Conservation (phyloP, 2,329 filamentous ascomycete species). For the Venturia effusa region DNA sequence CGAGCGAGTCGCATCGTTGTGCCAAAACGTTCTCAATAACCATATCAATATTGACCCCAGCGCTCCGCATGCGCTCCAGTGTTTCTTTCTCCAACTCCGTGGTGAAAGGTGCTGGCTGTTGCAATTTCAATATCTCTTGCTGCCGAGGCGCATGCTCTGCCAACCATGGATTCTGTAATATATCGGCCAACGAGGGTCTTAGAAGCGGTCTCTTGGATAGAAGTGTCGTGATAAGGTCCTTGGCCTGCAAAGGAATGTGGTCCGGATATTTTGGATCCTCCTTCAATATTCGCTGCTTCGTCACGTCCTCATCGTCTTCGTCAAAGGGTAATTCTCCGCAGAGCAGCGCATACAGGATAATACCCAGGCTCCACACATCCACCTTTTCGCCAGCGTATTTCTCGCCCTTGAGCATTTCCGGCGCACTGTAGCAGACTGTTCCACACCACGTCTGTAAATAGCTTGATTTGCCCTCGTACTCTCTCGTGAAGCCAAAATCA, state of each 20-base stretch:
- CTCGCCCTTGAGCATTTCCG: slow-evolving; percentile 96
- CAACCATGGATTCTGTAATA: slow-evolving; percentile 79
- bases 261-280: slow-evolving; percentile 81
- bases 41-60: slow-evolving; percentile 86
- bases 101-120: slow-evolving; percentile 71
- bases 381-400: slow-evolving; percentile 98
- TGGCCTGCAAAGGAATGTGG: slow-evolving; percentile 65
- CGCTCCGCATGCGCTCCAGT: slow-evolving; percentile 81
- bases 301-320: slow-evolving; percentile 84
- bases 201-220: slow-evolving; percentile 83
- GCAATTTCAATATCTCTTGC: slow-evolving; percentile 75
- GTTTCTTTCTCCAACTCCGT: slow-evolving; percentile 84
- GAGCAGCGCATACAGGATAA: slow-evolving; percentile 73
- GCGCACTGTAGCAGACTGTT: slow-evolving; percentile 93
- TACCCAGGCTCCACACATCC: slow-evolving; percentile 85
- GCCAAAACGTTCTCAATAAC: slow-evolving; percentile 90
- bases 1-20: slow-evolving; percentile 78
- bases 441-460: slow-evolving; percentile 97
- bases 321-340: slow-evolving; percentile 88
- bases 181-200: slow-evolving; percentile 71
- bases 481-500: slow-evolving; percentile 94
- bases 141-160: slow-evolving; percentile 79
- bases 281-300: slow-evolving; percentile 72
- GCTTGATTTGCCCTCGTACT: slow-evolving; percentile 91
- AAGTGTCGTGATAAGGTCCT: slow-evolving; percentile 64